These are phyloP conservation scores for Plectranthus barbatus DNA, from an alignment of 257 asterid genomes.

Conservation along the genomic window DNA sequence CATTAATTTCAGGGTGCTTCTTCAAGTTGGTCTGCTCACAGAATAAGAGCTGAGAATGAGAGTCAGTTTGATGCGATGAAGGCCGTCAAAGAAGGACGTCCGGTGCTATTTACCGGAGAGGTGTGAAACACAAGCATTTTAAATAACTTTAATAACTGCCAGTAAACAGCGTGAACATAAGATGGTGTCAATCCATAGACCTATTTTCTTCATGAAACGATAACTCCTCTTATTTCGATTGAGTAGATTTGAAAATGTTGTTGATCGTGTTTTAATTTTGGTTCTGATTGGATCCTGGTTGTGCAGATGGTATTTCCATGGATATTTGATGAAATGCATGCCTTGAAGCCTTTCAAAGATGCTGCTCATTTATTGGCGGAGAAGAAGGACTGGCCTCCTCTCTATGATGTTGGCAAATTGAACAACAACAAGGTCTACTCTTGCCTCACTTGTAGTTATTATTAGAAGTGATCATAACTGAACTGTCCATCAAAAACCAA, in stretches of 20 bases:
- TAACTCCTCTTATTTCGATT: background rate
- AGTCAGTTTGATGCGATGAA: constrained; percentile 61
- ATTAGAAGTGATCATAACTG: too few species aligned
- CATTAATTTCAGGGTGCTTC: constrained; percentile 61
- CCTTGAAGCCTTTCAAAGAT: constrained; percentile 70
- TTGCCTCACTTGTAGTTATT: too few species aligned
- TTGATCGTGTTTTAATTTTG: constrained; percentile 5
- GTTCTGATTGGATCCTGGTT: too few species aligned
- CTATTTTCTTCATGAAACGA: background rate
- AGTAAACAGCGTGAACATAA: background rate
- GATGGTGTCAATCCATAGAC: background rate
- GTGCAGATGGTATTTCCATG: constrained; percentile 90
- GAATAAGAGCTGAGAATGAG: constrained; percentile 53
- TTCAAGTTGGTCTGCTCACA: constrained; percentile 87
- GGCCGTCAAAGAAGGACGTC: constrained; percentile 64
- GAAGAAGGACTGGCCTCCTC: constrained; percentile 87
- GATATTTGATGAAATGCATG: constrained; percentile 81
- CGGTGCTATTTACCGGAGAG: constrained; percentile 91
- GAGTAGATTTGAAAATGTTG: background rate
- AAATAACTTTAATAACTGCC: background rate
- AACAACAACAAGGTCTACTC: constrained; percentile 55
- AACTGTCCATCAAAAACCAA: too few species aligned
- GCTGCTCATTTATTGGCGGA: constrained; percentile 73
- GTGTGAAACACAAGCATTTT: constrained; percentile 28
- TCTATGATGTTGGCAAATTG: constrained; percentile 47